Evolutionary conservation across 208 protist genomes (phyloP).

Genomic region (Crithidia expoeki): DNA sequence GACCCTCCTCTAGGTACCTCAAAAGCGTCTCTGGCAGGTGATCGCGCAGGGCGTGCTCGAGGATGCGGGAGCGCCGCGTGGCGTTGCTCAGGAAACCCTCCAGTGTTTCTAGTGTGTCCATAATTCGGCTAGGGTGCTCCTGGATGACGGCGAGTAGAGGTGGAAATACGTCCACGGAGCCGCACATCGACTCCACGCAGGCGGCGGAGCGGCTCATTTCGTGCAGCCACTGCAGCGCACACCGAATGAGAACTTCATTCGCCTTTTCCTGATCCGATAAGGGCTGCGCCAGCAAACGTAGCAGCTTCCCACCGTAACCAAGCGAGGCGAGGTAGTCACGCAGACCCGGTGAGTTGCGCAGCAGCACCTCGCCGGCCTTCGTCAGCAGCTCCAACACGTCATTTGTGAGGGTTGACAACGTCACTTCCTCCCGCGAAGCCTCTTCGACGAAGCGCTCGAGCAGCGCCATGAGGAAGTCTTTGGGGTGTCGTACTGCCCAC

Average conservation of each 20-base stretch:
- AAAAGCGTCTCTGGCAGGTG: slow-evolving; percentile 67
- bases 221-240: slow-evolving; percentile 58
- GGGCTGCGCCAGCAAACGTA: slow-evolving; percentile 32
- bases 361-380: slow-evolving; percentile 47
- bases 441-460: slow-evolving; percentile 64
- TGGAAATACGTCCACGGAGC: slow-evolving; percentile 44
- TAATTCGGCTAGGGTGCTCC: slow-evolving; percentile 25
- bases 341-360: slow-evolving; percentile 50
- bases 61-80: slow-evolving; percentile 33
- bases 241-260: slow-evolving; percentile 11
- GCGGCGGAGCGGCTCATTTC: slow-evolving; percentile 57
- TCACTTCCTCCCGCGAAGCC: neutral
- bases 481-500: slow-evolving; percentile 85
- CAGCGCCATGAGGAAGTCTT: slow-evolving; percentile 78
- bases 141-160: slow-evolving; percentile 47
- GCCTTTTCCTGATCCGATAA: neutral
- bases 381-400: slow-evolving; percentile 55
- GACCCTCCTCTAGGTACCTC: slow-evolving; percentile 52
- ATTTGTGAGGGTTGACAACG: neutral
- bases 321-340: slow-evolving; percentile 66
- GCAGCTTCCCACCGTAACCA: slow-evolving; percentile 73
- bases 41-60: slow-evolving; percentile 39
- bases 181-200: slow-evolving; percentile 65
- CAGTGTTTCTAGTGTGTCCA: slow-evolving; percentile 61
- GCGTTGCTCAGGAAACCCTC: slow-evolving; percentile 58